These are phyloP conservation scores for Lolium perenne DNA, from an alignment of 176 grass and related monocot species.

Conservation along the genomic window DNA sequence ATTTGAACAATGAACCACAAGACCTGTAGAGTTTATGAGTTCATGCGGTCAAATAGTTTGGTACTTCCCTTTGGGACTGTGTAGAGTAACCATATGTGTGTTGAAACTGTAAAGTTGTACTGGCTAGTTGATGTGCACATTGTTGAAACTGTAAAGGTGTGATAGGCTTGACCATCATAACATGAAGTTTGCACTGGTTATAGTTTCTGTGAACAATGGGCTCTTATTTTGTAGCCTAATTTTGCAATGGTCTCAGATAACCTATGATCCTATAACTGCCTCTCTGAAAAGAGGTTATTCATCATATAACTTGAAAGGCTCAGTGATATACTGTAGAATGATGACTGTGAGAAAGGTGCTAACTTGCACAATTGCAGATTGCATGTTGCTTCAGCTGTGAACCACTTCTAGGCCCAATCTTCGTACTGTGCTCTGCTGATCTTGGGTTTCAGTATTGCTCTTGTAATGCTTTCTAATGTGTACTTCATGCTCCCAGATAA, in stretches of 20 bases:
- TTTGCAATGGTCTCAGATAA: background rate
- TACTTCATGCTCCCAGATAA: background rate
- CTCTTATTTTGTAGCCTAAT: background rate
- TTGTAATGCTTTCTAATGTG: background rate
- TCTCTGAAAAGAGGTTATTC: background rate
- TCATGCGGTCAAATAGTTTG: conserved; percentile 2
- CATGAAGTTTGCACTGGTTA: background rate
- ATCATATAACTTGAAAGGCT: background rate
- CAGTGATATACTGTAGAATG: background rate
- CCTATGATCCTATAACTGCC: background rate
- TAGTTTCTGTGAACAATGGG: background rate
- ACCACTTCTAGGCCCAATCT: conserved; percentile 1
- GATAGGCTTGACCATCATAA: background rate
- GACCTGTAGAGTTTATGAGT: background rate
- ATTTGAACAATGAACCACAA: background rate
- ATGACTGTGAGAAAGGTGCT: background rate
- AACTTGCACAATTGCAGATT: conserved; percentile 10
- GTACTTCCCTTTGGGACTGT: background rate
- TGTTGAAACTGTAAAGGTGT: background rate
- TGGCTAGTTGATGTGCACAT: background rate
- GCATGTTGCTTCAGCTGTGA: background rate
- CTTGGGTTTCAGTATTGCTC: no score
- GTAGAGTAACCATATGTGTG: conserved; percentile 8
- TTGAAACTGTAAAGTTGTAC: conserved; percentile 2
- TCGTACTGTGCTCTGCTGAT: conserved; percentile 8